Percentiles rank a stretch among this genome's conserved stretches.
Conservation (phyloP, 2,329 filamentous ascomycete species). For the Alternaria incomplexa region DNA sequence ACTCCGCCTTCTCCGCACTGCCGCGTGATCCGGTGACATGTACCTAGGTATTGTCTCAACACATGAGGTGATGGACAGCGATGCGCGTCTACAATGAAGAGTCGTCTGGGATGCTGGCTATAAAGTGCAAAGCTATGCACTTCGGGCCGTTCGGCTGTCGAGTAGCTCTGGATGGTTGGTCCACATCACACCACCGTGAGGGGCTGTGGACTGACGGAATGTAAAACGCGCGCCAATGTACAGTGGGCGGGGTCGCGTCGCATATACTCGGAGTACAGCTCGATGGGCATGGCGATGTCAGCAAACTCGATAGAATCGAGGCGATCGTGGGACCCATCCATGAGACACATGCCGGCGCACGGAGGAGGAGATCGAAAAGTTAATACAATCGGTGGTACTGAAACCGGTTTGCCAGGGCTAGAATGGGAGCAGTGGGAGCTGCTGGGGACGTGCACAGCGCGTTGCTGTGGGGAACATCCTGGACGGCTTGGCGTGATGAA, state of each 20-base stretch:
- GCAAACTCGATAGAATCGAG: not conserved
- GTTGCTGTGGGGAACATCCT: constrained; percentile 24
- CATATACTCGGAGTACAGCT: not conserved
- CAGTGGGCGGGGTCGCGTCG: not conserved
- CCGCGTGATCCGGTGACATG: not conserved
- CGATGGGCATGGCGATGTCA: constrained; percentile 3
- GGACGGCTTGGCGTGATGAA: constrained; percentile 11
- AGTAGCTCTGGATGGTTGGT: not conserved
- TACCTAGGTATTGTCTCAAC: not conserved
- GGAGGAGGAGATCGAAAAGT: constrained; percentile 6
- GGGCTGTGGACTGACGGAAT: not conserved
- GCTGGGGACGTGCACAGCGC: constrained; percentile 4
- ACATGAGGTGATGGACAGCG: not conserved
- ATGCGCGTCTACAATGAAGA: not conserved
- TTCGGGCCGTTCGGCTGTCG: not conserved
- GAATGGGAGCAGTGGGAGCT: not conserved
- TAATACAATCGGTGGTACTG: constrained; percentile 7
- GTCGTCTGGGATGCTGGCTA: not conserved
- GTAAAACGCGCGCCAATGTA: not conserved
- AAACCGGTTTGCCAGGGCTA: constrained; percentile 25
- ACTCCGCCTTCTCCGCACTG: not conserved
- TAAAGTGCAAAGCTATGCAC: not conserved
- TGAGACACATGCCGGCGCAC: not conserved
- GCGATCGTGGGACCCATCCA: constrained; percentile 2
- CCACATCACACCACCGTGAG: constrained; percentile 3